Evolutionary conservation across 306 rosid species (phyloP).

Genomic region (Cucurbita maxima): DNA sequence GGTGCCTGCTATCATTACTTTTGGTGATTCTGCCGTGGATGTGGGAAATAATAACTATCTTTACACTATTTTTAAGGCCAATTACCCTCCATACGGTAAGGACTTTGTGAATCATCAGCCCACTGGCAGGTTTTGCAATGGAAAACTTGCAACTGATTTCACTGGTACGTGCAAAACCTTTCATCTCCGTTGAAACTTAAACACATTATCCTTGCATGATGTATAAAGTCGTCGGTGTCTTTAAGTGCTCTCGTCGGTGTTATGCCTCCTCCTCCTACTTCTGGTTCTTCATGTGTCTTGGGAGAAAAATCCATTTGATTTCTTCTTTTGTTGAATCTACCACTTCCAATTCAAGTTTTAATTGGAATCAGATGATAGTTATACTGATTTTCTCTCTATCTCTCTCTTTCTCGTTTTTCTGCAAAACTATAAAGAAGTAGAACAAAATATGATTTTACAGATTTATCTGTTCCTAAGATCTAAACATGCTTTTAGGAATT

Average conservation of each 20-base stretch:
- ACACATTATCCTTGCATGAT: not conserved
- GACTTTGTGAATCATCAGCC: slow-evolving; percentile 70
- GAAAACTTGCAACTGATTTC: slow-evolving; percentile 84
- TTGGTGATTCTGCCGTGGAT: slow-evolving; percentile 86
- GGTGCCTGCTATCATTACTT: slow-evolving; percentile 73
- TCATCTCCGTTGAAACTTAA: not conserved
- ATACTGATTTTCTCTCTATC: not conserved
- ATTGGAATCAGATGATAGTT: not conserved
- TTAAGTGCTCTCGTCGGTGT: not conserved
- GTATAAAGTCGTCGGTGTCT: not conserved
- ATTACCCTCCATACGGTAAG: slow-evolving; percentile 95
- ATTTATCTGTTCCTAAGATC: not conserved
- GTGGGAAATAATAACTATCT: slow-evolving; percentile 87
- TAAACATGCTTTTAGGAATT: not conserved
- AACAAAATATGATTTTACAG: not conserved
- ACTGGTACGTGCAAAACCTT: slow-evolving; percentile 37
- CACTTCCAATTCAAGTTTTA: not conserved
- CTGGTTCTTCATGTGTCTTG: not conserved
- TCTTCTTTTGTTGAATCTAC: not conserved
- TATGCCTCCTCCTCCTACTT: not conserved
- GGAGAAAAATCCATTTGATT: not conserved
- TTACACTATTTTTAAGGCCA: slow-evolving; percentile 60
- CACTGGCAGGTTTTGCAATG: slow-evolving; percentile 92
- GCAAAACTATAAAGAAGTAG: not conserved
- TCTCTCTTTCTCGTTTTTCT: not conserved